Conservation (phyloP, 176 grass and related monocot genomes). For the Thalia dealbata region DNA sequence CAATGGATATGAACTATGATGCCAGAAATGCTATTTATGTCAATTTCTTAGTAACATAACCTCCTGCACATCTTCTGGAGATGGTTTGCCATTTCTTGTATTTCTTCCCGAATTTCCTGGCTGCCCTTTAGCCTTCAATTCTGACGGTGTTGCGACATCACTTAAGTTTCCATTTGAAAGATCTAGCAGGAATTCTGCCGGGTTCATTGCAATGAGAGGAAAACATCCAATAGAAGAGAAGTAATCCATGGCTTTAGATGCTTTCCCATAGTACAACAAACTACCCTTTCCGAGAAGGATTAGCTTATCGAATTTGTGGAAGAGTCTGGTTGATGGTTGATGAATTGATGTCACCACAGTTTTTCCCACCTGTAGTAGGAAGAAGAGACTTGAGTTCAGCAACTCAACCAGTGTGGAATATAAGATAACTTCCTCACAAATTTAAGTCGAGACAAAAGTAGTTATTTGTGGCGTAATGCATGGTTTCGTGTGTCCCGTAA, state of each 20-base stretch:
- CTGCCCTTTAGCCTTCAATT: constrained; percentile 66
- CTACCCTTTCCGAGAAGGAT: constrained; percentile 80
- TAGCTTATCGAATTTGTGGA: constrained; percentile 86
- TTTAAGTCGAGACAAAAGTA: background rate
- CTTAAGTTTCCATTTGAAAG: constrained; percentile 76
- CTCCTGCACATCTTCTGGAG: constrained; percentile 97
- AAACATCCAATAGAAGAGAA: constrained; percentile 62
- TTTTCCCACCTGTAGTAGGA: background rate
- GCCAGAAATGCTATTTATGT: background rate
- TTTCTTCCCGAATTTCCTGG: constrained; percentile 43
- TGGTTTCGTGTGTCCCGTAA: background rate
- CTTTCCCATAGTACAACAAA: constrained; percentile 87
- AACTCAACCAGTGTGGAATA: background rate
- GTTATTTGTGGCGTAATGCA: background rate
- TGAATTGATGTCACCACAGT: constrained; percentile 60
- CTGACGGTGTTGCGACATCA: constrained; percentile 70
- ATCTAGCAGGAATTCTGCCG: constrained; percentile 94
- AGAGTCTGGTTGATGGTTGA: constrained; percentile 86
- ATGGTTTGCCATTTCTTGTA: constrained; percentile 54
- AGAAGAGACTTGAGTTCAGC: background rate
- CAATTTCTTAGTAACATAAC: constrained; percentile 17
- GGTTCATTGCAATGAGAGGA: constrained; percentile 80
- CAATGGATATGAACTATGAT: background rate
- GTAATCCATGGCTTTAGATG: constrained; percentile 43
- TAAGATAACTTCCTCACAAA: background rate